phyloP scores from a whole-genome alignment of 116 monocot species.

The Trichopus zeylanicus region DNA sequence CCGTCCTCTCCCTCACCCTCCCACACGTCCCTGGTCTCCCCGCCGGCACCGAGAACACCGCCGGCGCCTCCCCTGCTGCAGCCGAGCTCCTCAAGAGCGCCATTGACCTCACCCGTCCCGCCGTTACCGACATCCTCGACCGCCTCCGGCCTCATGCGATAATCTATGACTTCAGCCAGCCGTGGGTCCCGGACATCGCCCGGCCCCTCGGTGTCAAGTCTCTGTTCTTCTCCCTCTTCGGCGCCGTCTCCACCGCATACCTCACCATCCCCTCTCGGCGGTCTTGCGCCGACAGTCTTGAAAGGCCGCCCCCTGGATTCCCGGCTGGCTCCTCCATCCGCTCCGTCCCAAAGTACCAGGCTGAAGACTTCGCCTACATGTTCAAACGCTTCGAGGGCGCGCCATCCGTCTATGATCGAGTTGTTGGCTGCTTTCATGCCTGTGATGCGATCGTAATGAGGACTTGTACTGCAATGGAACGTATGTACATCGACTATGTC shows the following conservation, averaged over 20 bases:
- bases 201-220: conserved; percentile 33
- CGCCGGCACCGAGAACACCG: conserved; percentile 30
- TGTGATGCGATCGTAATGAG: conserved; percentile 28
- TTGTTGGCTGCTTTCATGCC: conserved; percentile 1
- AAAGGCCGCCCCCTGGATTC: conserved; percentile 9
- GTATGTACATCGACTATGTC: conserved; percentile 29
- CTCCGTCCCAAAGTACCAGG: conserved; percentile 37
- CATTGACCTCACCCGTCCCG: neutral
- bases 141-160: conserved; percentile 25
- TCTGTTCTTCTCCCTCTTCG: conserved; percentile 36
- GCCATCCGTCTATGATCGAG: conserved; percentile 35
- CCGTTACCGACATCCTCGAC: conserved; percentile 17
- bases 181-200: conserved; percentile 38
- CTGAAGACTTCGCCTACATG: conserved; percentile 31
- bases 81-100: conserved; percentile 37
- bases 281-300: conserved; percentile 1
- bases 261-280: conserved; percentile 28
- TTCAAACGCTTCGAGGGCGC: conserved; percentile 30
- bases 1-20: conserved; percentile 26
- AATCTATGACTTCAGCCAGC: conserved; percentile 41
- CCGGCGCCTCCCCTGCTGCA: conserved; percentile 17
- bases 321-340: conserved; percentile 5
- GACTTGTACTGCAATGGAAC: conserved; percentile 49
- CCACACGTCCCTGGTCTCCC: conserved; percentile 45
- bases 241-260: conserved; percentile 29